Evolutionary conservation across 192 early-diverging fungal genomes (phyloP).

Genomic region (Umbelopsis isabellina): DNA sequence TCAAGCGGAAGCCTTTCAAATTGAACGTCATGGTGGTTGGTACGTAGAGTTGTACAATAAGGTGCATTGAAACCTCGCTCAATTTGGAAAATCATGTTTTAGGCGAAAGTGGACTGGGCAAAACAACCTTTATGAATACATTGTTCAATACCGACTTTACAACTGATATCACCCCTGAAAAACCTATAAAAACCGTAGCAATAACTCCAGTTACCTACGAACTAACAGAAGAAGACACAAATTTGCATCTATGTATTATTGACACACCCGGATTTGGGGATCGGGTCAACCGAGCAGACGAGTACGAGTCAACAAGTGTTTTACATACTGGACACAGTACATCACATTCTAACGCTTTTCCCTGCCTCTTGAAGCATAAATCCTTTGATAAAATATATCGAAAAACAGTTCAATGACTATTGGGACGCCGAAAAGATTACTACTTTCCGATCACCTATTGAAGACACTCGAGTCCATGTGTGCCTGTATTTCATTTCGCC

Average conservation of each 20-base stretch:
- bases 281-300: constrained; percentile 78
- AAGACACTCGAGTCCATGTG: constrained; percentile 93
- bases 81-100: constrained; percentile 24
- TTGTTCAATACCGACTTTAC: constrained; percentile 93
- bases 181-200: constrained; percentile 83
- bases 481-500: constrained; percentile 98
- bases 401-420: constrained; percentile 93
- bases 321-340: no score
- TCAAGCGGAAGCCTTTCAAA: constrained; percentile 75
- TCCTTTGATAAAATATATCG: constrained; percentile 94
- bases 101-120: constrained; percentile 98
- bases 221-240: constrained; percentile 91
- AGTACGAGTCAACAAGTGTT: constrained; percentile 52
- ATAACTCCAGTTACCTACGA: constrained; percentile 82
- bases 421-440: constrained; percentile 82
- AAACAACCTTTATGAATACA: constrained; percentile 99
- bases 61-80: background rate
- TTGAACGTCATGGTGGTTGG: constrained; percentile 97
- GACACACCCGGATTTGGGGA: constrained; percentile 91
- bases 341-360: background rate
- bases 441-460: constrained; percentile 69
- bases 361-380: constrained; percentile 63
- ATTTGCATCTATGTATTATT: constrained; percentile 88
- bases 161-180: constrained; percentile 53
- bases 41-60: constrained; percentile 39